phyloP scores from a whole-genome alignment of 495 filamentous ascomycete species.

The Pseudevernia furfuracea region DNA sequence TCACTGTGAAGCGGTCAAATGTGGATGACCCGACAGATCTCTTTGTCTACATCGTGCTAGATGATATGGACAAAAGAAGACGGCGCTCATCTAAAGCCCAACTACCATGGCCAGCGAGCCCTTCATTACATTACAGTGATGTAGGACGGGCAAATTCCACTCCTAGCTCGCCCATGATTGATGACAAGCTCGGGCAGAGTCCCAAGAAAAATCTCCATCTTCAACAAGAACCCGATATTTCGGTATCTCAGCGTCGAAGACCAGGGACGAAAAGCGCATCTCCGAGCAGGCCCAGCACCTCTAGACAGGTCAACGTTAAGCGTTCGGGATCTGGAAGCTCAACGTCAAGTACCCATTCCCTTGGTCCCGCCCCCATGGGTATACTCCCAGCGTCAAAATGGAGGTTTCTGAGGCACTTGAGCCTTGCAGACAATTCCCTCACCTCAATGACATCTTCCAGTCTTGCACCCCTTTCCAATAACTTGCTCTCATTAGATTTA shows the following conservation, averaged over 20 bases:
- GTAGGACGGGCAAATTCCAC: conserved; percentile 51
- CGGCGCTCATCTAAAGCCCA: conserved; percentile 79
- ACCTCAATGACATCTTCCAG: conserved; percentile 67
- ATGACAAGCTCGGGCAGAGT: conserved; percentile 40
- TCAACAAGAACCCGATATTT: conserved; percentile 43
- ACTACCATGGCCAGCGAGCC: conserved; percentile 51
- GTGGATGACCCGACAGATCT: conserved; percentile 87
- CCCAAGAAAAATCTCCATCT: conserved; percentile 42
- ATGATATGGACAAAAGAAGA: conserved; percentile 88
- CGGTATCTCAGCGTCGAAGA: conserved; percentile 35
- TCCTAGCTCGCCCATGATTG: conserved; percentile 57
- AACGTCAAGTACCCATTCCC: conserved; percentile 70
- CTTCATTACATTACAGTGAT: conserved; percentile 49
- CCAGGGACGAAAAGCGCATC: conserved; percentile 65
- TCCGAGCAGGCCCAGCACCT: conserved; percentile 63
- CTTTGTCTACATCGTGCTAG: conserved; percentile 83
- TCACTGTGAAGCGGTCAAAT: conserved; percentile 80
- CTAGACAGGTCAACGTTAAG: conserved; percentile 72
- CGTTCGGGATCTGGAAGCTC: conserved; percentile 89
- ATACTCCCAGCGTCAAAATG: conserved; percentile 78
- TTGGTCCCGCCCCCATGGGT: conserved; percentile 53
- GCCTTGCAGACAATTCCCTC: conserved; percentile 83
- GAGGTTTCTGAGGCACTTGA: conserved; percentile 86
- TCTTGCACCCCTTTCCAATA: conserved; percentile 73
- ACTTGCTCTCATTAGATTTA: conserved; percentile 80